Evolutionary conservation across 768 basidiomycete species (phyloP), one percentile per base, ranked within the genome.

Genomic region (Suillus weaverae): DNA sequence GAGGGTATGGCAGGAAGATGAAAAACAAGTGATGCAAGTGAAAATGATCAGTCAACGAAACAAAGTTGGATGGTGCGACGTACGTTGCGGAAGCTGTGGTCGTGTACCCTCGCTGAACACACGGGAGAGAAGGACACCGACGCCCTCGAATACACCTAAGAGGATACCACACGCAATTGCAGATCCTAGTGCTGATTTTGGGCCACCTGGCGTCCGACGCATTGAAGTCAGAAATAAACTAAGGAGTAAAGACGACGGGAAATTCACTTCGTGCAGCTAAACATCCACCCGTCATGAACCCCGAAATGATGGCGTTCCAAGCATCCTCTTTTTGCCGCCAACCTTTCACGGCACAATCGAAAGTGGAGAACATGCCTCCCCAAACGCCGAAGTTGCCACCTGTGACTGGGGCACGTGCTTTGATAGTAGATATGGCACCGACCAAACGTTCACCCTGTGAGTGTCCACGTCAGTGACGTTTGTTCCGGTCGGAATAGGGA

Each of bases 331-430:
- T 97, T 81, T 97, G 95, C 76, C 95, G 85, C 82, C 88, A 94
- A 16, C 95, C 94, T 79, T 99, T 99, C 70, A 99, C 91, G 1
- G 95, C 95, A 77, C 97, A 99, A 78, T 99, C 97, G 70, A 97
- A 99, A 39, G 94, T 92, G 53, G 95, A 98, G 78, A 99, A 99
- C 88, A 99, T 91, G 69, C 97, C 97, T 75, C 97, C 93, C 92
- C 93, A 94, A 18, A 94, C 90, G 71, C 92, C 91, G 75, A 97
- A 97, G 80, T 98, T 97, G 35, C 97, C 97, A 59, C 97, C 97
- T 13, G 96, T 95, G 33, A 99, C 97, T 4, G 97, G 97, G 66
- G 97, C 97, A 63, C 97, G 87, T 30, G 97, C 96, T 83, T 99
- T 99, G 82, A 99, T 94, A 41, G 95, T 95, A 41, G 95, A 95